Conservation (phyloP, 345 rosid species). For the Chamaenerion angustifolium region DNA sequence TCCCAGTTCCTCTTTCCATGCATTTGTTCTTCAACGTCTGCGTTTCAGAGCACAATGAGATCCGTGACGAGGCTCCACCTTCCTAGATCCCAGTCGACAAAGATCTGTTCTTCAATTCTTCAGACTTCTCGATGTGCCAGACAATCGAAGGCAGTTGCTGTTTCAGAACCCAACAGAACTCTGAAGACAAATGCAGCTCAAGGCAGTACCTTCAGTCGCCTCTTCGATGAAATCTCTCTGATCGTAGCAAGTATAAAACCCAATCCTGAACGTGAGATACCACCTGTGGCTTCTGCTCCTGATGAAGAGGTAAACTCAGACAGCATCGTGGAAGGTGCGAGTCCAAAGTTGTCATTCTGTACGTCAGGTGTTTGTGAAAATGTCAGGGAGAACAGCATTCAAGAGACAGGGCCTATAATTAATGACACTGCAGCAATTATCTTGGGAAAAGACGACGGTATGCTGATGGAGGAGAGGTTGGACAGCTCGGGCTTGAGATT, state of each 20-base stretch:
- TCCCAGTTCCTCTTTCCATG: no score
- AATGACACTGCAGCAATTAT: constrained; percentile 37
- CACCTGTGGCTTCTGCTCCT: constrained; percentile 13
- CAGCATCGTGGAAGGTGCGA: neutral
- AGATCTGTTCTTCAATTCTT: neutral
- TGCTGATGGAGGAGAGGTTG: constrained; percentile 47
- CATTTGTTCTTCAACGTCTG: no score
- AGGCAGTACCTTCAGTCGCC: constrained; percentile 1
- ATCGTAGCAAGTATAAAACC: constrained; percentile 35
- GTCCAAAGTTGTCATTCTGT: constrained; percentile 8
- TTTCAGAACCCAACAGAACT: constrained; percentile 1
- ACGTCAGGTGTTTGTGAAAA: constrained; percentile 40
- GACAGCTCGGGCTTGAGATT: neutral
- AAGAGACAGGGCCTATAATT: constrained; percentile 30
- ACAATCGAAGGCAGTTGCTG: no score
- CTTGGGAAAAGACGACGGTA: constrained; percentile 20
- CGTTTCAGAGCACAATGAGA: no score
- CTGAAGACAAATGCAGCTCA: constrained; percentile 16
- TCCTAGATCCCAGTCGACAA: no score
- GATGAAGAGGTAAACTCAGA: constrained; percentile 6
- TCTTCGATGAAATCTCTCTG: constrained; percentile 47
- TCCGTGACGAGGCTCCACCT: no score
- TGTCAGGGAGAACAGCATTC: constrained; percentile 12
- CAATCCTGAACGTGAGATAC: constrained; percentile 12
- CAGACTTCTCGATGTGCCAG: neutral